Evolutionary conservation across 352 stramenopile genomes (phyloP).

Genomic region (Phytophthora tubulina): DNA sequence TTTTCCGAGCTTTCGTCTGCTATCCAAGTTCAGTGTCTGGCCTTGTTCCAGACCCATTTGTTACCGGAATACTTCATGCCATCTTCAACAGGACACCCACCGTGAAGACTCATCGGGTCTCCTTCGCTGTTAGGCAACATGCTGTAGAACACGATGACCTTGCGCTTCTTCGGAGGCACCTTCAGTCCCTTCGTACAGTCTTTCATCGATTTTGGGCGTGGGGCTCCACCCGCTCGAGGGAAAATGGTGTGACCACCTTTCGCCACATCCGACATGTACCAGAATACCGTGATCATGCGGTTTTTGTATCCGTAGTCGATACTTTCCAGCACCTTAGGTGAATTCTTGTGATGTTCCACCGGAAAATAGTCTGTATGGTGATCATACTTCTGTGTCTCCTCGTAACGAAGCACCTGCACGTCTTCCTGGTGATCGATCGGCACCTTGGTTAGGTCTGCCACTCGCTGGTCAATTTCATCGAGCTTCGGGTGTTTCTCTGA

Average conservation of each 20-base stretch:
- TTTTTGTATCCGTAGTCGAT: constrained; percentile 83
- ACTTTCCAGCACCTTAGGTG: constrained; percentile 49
- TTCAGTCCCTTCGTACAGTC: constrained; percentile 74
- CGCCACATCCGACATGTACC: constrained; percentile 88
- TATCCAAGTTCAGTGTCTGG: constrained; percentile 23
- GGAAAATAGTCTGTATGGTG: constrained; percentile 81
- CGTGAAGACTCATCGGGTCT: constrained; percentile 79
- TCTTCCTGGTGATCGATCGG: constrained; percentile 67
- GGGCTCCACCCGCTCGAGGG: constrained; percentile 61
- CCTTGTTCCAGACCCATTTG: constrained; percentile 91
- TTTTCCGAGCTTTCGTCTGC: no score
- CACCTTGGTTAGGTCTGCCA: constrained; percentile 73
- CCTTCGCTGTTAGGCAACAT: constrained; percentile 76
- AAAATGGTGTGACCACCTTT: constrained; percentile 87
- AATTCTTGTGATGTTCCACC: constrained; percentile 55
- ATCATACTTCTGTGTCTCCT: constrained; percentile 83
- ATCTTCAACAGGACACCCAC: constrained; percentile 76
- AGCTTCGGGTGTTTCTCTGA: constrained; percentile 58
- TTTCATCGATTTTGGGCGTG: constrained; percentile 59
- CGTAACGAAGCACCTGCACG: constrained; percentile 82
- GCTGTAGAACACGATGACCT: constrained; percentile 89
- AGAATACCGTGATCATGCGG: constrained; percentile 89
- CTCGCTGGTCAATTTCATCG: constrained; percentile 67
- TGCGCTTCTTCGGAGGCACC: constrained; percentile 77
- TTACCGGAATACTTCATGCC: constrained; percentile 85